Conservation (phyloP, 179 eudicot species). For the Heliamphora pulchella region DNA sequence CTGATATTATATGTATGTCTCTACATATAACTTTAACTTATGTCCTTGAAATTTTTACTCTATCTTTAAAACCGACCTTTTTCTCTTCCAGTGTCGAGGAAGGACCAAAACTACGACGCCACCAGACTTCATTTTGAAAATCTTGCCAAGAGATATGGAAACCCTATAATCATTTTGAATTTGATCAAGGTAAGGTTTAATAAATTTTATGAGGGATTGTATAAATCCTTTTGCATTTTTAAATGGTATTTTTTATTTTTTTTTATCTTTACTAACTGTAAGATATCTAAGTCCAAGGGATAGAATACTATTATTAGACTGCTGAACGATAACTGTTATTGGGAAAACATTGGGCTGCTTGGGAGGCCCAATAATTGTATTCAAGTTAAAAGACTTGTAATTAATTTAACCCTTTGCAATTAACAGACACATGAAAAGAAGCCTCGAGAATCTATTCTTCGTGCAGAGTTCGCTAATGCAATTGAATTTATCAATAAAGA, state of each 20-base stretch:
- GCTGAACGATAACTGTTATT: not conserved
- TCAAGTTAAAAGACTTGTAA: not conserved
- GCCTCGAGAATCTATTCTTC: conserved; percentile 93
- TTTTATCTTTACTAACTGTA: not conserved
- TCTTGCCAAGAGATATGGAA: conserved; percentile 84
- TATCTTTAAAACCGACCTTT: conserved; percentile 12
- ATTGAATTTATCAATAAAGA: conserved; percentile 69
- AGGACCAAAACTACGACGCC: conserved; percentile 78
- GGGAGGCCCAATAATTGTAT: not conserved
- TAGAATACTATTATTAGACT: not conserved
- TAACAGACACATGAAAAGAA: conserved; percentile 72
- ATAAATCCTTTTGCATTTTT: conserved; percentile 4
- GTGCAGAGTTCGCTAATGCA: conserved; percentile 86
- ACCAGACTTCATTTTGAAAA: conserved; percentile 92
- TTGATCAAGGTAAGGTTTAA: conserved; percentile 67
- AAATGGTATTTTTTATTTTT: not conserved
- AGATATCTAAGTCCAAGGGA: conserved; percentile 1
- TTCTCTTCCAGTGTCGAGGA: conserved; percentile 62
- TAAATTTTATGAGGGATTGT: not conserved
- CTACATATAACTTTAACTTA: conserved; percentile 4
- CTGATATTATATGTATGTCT: conserved; percentile 80
- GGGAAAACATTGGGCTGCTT: not conserved
- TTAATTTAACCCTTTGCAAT: conserved; percentile 7
- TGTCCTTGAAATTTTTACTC: not conserved
- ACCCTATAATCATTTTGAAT: conserved; percentile 89